A percentile compares a stretch with the other conserved stretches of the same genome.
Evolutionary conservation across 257 asterid species (phyloP).

Genomic region (Osmanthus fragrans): DNA sequence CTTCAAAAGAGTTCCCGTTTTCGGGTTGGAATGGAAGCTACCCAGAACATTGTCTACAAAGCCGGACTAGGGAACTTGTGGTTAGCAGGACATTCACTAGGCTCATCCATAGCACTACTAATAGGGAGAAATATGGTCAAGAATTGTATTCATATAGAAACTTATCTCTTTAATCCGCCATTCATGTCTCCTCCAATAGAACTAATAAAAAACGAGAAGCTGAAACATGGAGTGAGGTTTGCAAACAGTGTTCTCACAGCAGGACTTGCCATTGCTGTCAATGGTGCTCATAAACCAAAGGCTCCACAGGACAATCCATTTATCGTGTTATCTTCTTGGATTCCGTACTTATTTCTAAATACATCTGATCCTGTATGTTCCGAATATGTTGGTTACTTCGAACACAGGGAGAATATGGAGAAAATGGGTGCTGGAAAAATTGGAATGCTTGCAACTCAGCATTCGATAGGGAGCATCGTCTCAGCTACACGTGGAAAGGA

Average conservation of each 20-base stretch:
- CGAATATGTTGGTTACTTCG: conserved; percentile 62
- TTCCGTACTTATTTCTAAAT: conserved; percentile 64
- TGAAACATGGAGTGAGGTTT: conserved; percentile 53
- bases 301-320: conserved; percentile 31
- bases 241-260: conserved; percentile 54
- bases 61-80: conserved; percentile 43
- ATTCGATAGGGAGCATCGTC: conserved; percentile 55
- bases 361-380: conserved; percentile 62
- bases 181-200: conserved; percentile 66
- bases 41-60: conserved; percentile 5
- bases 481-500: conserved; percentile 42
- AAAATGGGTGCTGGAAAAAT: conserved; percentile 46
- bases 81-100: conserved; percentile 79
- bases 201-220: conserved; percentile 40
- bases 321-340: conserved; percentile 49
- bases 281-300: conserved; percentile 9
- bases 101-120: conserved; percentile 65
- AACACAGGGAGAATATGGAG: conserved; percentile 64
- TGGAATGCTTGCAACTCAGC: conserved; percentile 58
- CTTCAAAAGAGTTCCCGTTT: conserved; percentile 53
- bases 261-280: conserved; percentile 56
- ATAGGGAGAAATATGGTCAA: conserved; percentile 52
- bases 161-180: conserved; percentile 78
- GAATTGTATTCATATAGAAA: conserved; percentile 41
- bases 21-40: conserved; percentile 36